Evolutionary conservation across 176 grass and related monocot species (phyloP), one percentile per base, ranked within the genome.

Genomic region (Lolium multiflorum): DNA sequence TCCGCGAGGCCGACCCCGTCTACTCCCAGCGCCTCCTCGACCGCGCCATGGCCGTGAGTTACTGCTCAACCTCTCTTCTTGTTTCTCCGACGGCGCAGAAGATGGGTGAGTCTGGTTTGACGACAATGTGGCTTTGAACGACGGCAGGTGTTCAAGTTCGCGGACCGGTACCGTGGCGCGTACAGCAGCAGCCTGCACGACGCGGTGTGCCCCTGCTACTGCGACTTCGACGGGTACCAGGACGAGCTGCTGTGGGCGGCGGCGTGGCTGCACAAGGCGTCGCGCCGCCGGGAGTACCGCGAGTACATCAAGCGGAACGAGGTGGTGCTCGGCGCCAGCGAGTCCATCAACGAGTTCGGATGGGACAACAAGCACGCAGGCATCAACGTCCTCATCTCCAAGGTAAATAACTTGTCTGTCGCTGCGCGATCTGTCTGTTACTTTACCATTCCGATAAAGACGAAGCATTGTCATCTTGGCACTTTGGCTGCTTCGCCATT

Each of bases 281-380:
- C 96, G 46, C 90, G 90, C 26, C 57, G 66, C 49, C 82, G 93
- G 31, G 86, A 86, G 78, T 98, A 95, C 78, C 88, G 90, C 26
- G 91, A 95, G 78, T 92, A 98, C 89, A 98, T 98, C 74, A 98
- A 95, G 86, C 83, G 57, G 70, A 98, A 98, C 86, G 95, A 98
- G 87, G 91, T 89, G 62, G 89, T 93, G 81, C 88, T 98, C 63
- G 91, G 91, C 71, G 95, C 95, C 11, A 95, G 95, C 90, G 95
- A 95, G 18, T 76, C 84, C 77, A 91, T 93, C 71, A 95, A 95
- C 81, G 96, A 98, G 88, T 98, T 98, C 80, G 93, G 93, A 2
- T 98, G 96, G 96, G 96, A 98, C 68, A 98, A 98, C 80, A 98
- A 98, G 86, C 96, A 98, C 64, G 96, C 96, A 44, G 96, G 96